Evolutionary conservation across 208 protist species (phyloP), one percentile per base, ranked within the genome.

Genomic region (Angomonas desouzai): DNA sequence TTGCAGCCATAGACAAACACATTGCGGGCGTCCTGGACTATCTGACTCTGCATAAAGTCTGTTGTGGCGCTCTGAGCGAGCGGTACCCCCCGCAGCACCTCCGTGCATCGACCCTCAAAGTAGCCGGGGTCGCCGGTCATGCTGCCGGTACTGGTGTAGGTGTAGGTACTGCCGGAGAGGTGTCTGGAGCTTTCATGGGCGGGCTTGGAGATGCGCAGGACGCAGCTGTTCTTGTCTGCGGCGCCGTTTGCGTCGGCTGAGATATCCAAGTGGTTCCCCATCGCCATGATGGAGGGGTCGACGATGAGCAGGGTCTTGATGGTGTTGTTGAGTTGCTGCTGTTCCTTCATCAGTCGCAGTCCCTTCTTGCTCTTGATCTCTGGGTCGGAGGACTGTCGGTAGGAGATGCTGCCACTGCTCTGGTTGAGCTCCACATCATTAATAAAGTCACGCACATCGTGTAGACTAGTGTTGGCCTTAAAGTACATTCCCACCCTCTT

Each of bases 401-500:
- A 57, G n/a, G 51, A 3, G 51, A 29, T 28, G 51, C 25, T 36
- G n/a, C 51, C 29, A 34, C 51, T 57, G 27, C 51, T 57, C 6
- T 10, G 6, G 28, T 20, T 34, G 51, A 7, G 3, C 6, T 57
- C 25, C 23, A 6, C 25, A 3, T 7, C 27, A 20, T 57, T 29
- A 7, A 34, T 25, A 20, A 34, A 36, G 20, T 29, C 29, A 22
- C 25, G 51, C 20, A 34, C 27, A 10, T 32, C 29, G 25, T 30
- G 9, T 6, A 57, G 25, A 57, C 51, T 57, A 4, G 3, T 57
- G 29, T 88, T 83, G 62, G 84, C 62, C 23, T 85, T 88, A 64
- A 91, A 91, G 66, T 91, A 91, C 77, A 91, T 87, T 9, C 85
- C 85, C 27, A 91, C 79, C 0, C 81, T 68, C 72, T 88, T 91